phyloP scores from a whole-genome alignment of 306 rosid genomes.

The Canavalia gladiata region DNA sequence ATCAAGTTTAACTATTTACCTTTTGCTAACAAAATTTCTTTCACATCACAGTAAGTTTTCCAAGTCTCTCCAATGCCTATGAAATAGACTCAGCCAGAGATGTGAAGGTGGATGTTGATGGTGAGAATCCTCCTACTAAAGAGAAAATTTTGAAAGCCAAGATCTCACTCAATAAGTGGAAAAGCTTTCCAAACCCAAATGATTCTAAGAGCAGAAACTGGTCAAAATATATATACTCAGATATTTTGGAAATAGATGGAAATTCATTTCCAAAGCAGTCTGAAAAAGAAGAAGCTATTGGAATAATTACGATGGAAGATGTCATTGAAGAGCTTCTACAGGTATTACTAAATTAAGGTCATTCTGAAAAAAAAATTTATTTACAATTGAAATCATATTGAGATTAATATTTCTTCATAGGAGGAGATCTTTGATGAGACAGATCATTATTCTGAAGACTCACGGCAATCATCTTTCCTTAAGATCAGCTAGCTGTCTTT shows the following conservation, averaged over 20 bases:
- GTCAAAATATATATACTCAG: slow-evolving; percentile 80
- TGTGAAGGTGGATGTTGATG: slow-evolving; percentile 74
- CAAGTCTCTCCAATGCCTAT: slow-evolving; percentile 13
- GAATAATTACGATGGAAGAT: slow-evolving; percentile 92
- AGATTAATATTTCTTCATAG: slow-evolving; percentile 51
- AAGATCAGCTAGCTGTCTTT: neutral
- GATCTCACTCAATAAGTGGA: slow-evolving; percentile 68
- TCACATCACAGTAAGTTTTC: neutral
- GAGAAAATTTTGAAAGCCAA: slow-evolving; percentile 65
- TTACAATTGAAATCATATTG: slow-evolving; percentile 13
- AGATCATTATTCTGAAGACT: slow-evolving; percentile 81
- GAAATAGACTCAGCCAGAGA: slow-evolving; percentile 61
- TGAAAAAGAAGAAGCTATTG: slow-evolving; percentile 88
- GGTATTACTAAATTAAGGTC: slow-evolving; percentile 52
- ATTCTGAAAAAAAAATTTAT: neutral
- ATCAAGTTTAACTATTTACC: neutral
- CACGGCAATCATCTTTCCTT: slow-evolving; percentile 44
- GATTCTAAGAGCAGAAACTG: slow-evolving; percentile 79
- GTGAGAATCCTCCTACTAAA: slow-evolving; percentile 62
- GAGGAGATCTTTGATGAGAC: slow-evolving; percentile 97
- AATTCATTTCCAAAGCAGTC: slow-evolving; percentile 75
- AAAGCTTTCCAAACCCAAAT: slow-evolving; percentile 64
- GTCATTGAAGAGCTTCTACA: slow-evolving; percentile 94
- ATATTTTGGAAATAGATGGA: slow-evolving; percentile 78
- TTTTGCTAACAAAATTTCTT: neutral